Percentiles rank a stretch among this genome's conserved stretches.
Conservation (phyloP, 2,329 filamentous ascomycete genomes). For the Thelonectria blattea region DNA sequence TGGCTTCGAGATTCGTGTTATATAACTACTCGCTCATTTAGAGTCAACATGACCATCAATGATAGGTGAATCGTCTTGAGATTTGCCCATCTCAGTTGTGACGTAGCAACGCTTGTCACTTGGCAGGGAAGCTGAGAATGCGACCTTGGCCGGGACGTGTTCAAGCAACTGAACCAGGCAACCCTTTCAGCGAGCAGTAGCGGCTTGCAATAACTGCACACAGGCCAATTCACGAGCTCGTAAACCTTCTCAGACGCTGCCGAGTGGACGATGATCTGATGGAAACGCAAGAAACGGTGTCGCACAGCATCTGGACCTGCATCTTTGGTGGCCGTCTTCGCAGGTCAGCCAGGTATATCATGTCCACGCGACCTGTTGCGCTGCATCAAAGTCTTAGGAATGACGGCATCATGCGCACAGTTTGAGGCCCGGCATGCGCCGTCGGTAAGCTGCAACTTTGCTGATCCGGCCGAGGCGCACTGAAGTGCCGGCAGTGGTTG, state of each 20-base stretch:
- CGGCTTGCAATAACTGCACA: background rate
- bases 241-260: background rate
- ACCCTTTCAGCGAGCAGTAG: background rate
- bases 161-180: no score
- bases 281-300: background rate
- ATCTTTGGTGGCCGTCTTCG: background rate
- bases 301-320: background rate
- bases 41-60: background rate
- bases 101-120: no score
- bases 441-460: background rate
- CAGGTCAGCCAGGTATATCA: background rate
- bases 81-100: no score
- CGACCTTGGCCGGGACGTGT: no score
- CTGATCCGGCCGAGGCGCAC: background rate
- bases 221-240: background rate
- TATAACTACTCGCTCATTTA: background rate
- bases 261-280: background rate
- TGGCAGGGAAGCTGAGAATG: no score
- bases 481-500: no score
- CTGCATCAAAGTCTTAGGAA: background rate
- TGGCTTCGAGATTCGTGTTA: slow-evolving; percentile 1
- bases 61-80: background rate
- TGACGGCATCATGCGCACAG: background rate
- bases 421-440: background rate
- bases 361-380: background rate